These are phyloP conservation scores for Trametes cubensis DNA, from an alignment of 768 basidiomycete species.

Conservation along the genomic window DNA sequence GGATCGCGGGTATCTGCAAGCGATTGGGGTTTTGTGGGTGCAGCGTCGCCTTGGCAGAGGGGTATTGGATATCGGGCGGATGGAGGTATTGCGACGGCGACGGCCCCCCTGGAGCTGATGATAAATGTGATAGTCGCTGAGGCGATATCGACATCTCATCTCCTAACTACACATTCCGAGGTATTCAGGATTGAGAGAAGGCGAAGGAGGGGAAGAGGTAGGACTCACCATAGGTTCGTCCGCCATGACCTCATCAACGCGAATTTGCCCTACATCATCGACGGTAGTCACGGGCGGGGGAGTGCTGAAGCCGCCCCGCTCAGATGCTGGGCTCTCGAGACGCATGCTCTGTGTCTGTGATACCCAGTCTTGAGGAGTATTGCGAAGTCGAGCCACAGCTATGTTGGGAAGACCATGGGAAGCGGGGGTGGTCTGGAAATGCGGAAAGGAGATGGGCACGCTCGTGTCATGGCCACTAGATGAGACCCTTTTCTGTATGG, in stretches of 20 bases:
- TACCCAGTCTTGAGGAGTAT: slow-evolving; percentile 70
- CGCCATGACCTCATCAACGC: slow-evolving; percentile 51
- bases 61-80: slow-evolving; percentile 13
- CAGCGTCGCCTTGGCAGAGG: neutral
- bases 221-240: slow-evolving; percentile 31
- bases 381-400: slow-evolving; percentile 34
- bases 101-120: neutral
- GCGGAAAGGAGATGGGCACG: slow-evolving; percentile 17
- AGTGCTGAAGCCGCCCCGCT: slow-evolving; percentile 18
- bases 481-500: slow-evolving; percentile 59
- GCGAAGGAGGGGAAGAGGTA: neutral
- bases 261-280: slow-evolving; percentile 2
- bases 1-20: slow-evolving; percentile 25
- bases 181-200: neutral
- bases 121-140: slow-evolving; percentile 3
- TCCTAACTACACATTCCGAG: slow-evolving; percentile 5
- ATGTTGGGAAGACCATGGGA: slow-evolving; percentile 32
- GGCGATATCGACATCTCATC: slow-evolving; percentile 13
- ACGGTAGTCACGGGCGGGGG: neutral
- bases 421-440: slow-evolving; percentile 16
- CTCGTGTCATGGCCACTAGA: slow-evolving; percentile 43
- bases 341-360: slow-evolving; percentile 65
- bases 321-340: slow-evolving; percentile 53
- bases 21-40: slow-evolving; percentile 20
- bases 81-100: slow-evolving; percentile 16